phyloP scores from a whole-genome alignment of 2,329 filamentous ascomycete species.

The Aspergillus eucalypticola region DNA sequence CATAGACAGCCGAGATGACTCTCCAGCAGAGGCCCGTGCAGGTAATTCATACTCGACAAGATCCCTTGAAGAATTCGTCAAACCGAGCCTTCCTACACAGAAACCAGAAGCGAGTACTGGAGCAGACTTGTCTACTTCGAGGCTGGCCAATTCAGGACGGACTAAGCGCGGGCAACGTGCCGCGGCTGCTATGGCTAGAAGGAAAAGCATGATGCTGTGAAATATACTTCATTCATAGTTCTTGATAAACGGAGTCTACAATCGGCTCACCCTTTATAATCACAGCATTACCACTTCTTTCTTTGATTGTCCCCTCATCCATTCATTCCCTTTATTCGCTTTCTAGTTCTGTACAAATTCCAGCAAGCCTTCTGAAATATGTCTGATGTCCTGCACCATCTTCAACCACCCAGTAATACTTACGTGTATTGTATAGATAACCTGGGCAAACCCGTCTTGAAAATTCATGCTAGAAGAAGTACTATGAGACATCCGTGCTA shows the following conservation, averaged over 20 bases:
- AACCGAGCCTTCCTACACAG: not conserved
- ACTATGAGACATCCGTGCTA: not conserved
- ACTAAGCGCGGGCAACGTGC: conserved; percentile 34
- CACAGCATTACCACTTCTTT: not conserved
- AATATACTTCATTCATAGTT: not conserved
- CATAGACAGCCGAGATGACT: not conserved
- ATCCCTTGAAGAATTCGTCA: not conserved
- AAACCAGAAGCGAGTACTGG: conserved; percentile 14
- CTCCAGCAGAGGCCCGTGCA: not conserved
- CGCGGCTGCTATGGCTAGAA: conserved; percentile 32
- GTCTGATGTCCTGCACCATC: no score
- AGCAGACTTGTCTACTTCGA: conserved; percentile 6
- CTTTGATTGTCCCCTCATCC: not conserved
- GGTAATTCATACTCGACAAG: not conserved
- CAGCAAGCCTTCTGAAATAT: no score
- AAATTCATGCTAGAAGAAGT: not conserved
- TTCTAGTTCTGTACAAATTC: not conserved
- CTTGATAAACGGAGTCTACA: not conserved
- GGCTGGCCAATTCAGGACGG: conserved; percentile 17
- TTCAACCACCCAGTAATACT: no score
- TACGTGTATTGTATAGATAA: no score
- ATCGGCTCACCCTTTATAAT: not conserved
- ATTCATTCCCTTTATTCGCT: not conserved
- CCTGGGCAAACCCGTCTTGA: no score
- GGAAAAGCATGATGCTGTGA: conserved; percentile 46